A percentile compares a stretch with the other conserved stretches of the same genome.
These are phyloP conservation scores for Lotmaria passim DNA, from an alignment of 208 protist genomes.

Conservation along the genomic window DNA sequence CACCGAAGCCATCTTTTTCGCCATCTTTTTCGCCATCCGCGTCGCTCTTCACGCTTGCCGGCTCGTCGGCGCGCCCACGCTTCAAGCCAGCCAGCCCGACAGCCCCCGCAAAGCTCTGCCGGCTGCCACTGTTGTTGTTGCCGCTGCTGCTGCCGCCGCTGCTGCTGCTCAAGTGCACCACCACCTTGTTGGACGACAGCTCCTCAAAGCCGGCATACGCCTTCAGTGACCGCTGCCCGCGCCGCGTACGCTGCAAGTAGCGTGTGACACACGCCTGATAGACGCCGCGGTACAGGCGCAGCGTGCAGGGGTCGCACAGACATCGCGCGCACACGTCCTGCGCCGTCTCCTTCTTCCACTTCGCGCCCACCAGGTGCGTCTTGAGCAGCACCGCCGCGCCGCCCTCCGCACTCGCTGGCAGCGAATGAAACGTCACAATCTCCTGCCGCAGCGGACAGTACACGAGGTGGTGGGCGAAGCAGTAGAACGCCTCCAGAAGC, in stretches of 20 bases:
- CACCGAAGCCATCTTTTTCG: conserved; percentile 25
- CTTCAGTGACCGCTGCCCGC: conserved; percentile 65
- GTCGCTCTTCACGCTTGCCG: no score
- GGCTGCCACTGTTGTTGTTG: no score
- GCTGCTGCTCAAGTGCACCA: conserved; percentile 32
- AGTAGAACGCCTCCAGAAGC: conserved; percentile 80
- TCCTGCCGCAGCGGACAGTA: conserved; percentile 69
- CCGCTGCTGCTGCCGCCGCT: no score
- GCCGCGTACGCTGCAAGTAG: conserved; percentile 55
- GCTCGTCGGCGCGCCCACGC: neutral
- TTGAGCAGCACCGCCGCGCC: conserved; percentile 31
- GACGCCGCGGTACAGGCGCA: conserved; percentile 49
- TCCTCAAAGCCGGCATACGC: conserved; percentile 65
- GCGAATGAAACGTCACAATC: conserved; percentile 52
- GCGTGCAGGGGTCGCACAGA: conserved; percentile 66
- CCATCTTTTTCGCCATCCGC: no score
- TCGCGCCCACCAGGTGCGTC: conserved; percentile 56
- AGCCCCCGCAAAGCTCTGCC: neutral
- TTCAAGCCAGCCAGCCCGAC: conserved; percentile 2
- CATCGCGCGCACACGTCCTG: conserved; percentile 69
- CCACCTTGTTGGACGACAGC: conserved; percentile 55
- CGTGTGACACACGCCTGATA: conserved; percentile 53
- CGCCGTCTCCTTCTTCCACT: conserved; percentile 47
- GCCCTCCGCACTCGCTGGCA: conserved; percentile 24
- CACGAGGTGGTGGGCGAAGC: conserved; percentile 90